phyloP scores from a whole-genome alignment of 306 rosid genomes.

The Parietaria judaica region DNA sequence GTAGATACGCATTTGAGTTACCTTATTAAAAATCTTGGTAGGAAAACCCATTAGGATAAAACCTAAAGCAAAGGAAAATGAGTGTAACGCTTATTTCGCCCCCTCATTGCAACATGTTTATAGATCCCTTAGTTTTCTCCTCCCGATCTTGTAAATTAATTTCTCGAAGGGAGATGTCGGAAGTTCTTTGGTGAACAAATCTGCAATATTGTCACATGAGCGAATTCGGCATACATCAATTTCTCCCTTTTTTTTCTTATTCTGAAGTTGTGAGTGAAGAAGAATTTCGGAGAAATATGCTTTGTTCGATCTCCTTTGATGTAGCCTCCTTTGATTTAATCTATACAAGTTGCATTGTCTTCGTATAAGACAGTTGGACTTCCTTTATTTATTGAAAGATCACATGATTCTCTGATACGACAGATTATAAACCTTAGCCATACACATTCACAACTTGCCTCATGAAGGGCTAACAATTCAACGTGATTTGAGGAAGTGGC shows the following conservation, averaged over 20 bases:
- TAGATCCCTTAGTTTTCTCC: background rate
- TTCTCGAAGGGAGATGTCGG: background rate
- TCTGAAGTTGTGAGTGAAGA: background rate
- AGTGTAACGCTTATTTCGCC: background rate
- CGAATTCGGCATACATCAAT: background rate
- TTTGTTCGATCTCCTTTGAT: background rate
- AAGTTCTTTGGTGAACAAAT: background rate
- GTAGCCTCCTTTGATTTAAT: background rate
- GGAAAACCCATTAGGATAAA: background rate
- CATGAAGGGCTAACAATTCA: background rate
- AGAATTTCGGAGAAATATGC: background rate
- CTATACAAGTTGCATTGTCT: background rate
- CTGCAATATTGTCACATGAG: background rate
- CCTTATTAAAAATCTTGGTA: background rate
- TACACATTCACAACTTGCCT: background rate
- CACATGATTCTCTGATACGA: background rate
- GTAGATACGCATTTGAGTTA: background rate
- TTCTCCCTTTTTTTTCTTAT: background rate
- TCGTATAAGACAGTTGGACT: background rate
- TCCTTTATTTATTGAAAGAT: background rate
- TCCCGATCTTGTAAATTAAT: background rate
- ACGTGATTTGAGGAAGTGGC: background rate
- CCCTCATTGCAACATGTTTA: background rate
- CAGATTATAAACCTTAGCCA: background rate
- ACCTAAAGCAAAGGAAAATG: background rate